Evolutionary conservation across 768 basidiomycete species (phyloP).

Genomic region (Leucosporidium creatinivorum): DNA sequence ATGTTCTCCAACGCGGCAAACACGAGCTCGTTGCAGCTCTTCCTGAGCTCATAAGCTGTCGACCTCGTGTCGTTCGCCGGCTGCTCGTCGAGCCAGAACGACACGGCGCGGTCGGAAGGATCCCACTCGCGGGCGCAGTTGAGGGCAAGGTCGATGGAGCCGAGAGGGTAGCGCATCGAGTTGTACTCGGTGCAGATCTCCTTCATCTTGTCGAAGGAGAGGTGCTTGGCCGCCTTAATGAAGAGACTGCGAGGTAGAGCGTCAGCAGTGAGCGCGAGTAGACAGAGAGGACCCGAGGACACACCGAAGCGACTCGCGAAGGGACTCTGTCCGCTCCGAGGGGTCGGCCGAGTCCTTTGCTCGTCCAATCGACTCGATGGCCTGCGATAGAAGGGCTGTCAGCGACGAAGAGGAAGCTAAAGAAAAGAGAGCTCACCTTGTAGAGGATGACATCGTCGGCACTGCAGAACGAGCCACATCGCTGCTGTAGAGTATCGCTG

Average conservation of each 20-base stretch:
- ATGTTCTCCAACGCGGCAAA: constrained; percentile 73
- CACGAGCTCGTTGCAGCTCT: constrained; percentile 71
- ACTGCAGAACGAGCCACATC: constrained; percentile 96
- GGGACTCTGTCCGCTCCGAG: constrained; percentile 65
- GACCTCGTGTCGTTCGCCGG: constrained; percentile 56
- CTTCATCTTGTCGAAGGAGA: constrained; percentile 73
- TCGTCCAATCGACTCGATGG: constrained; percentile 84
- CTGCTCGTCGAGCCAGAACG: constrained; percentile 62
- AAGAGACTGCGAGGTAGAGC: constrained; percentile 56
- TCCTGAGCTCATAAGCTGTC: constrained; percentile 55
- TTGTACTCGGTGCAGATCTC: constrained; percentile 88
- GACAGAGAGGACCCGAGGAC: constrained; percentile 30
- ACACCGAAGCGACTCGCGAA: constrained; percentile 81
- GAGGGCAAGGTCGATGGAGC: constrained; percentile 76
- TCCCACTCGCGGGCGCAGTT: constrained; percentile 74
- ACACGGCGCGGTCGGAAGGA: constrained; percentile 52
- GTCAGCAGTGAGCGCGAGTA: not conserved
- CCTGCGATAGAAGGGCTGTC: constrained; percentile 48
- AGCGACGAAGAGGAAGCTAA: constrained; percentile 6
- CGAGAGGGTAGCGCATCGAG: constrained; percentile 71
- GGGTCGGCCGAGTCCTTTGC: constrained; percentile 73
- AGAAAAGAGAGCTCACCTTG: constrained; percentile 57
- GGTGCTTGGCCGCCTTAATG: constrained; percentile 72
- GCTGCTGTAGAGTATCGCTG: constrained; percentile 84
- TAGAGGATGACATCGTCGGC: constrained; percentile 97